Conservation (phyloP, 331 rosid species). For the Acacia concinna region DNA sequence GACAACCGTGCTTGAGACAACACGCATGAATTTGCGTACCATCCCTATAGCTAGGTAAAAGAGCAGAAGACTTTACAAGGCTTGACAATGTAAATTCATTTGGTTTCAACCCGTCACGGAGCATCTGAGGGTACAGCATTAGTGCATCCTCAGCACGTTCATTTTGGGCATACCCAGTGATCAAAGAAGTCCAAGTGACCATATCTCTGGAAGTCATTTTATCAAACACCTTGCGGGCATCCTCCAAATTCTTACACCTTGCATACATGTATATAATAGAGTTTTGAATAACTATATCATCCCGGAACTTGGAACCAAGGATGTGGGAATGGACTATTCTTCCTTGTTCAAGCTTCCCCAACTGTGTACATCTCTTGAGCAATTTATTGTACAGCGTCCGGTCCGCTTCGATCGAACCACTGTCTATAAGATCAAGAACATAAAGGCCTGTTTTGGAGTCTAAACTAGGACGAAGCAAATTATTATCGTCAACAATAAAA, state of each 20-base stretch:
- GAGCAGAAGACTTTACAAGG: slow-evolving; percentile 65
- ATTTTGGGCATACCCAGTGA: slow-evolving; percentile 73
- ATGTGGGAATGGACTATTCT: slow-evolving; percentile 61
- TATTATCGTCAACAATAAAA: slow-evolving; percentile 47
- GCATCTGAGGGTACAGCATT: slow-evolving; percentile 62
- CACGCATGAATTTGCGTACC: slow-evolving; percentile 76
- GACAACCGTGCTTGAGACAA: slow-evolving; percentile 61
- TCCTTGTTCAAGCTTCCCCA: slow-evolving; percentile 58
- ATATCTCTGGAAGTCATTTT: slow-evolving; percentile 58
- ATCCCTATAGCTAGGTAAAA: slow-evolving; percentile 34
- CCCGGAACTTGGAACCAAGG: slow-evolving; percentile 42
- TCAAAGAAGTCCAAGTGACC: slow-evolving; percentile 81
- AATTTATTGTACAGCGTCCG: slow-evolving; percentile 45
- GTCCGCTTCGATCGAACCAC: slow-evolving; percentile 53
- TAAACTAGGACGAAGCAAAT: slow-evolving; percentile 55
- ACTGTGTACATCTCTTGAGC: slow-evolving; percentile 57
- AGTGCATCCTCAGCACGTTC: slow-evolving; percentile 54
- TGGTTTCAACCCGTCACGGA: slow-evolving; percentile 48
- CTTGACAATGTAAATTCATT: slow-evolving; percentile 82
- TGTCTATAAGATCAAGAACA: slow-evolving; percentile 61
- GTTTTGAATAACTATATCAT: slow-evolving; percentile 57
- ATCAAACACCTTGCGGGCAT: slow-evolving; percentile 59
- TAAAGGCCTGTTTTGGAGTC: slow-evolving; percentile 49
- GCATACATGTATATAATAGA: slow-evolving; percentile 61
- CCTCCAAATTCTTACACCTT: slow-evolving; percentile 51